Evolutionary conservation across 805 yeast genomes (phyloP).

Genomic region (Saccharomycopsis capsularis): DNA sequence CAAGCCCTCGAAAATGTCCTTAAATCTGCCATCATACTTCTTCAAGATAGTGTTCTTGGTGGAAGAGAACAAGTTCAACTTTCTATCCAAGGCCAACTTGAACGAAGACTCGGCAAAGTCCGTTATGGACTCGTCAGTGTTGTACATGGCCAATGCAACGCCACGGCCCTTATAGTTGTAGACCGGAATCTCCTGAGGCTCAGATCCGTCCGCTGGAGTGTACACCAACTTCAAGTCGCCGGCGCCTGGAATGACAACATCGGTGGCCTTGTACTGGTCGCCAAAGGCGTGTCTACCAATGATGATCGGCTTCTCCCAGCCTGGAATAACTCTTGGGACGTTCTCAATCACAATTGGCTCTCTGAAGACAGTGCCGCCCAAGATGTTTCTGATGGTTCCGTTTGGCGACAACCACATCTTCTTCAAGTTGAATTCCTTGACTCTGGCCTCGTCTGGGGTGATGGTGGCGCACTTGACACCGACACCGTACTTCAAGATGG

Average conservation of each 20-base stretch:
- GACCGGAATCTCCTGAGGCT: constrained; percentile 50
- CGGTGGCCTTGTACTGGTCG: constrained; percentile 94
- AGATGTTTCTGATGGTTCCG: constrained; percentile 91
- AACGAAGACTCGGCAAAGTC: constrained; percentile 94
- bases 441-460: constrained; percentile 97
- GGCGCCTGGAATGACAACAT: constrained; percentile 67
- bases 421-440: constrained; percentile 80
- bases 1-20: constrained; percentile 81
- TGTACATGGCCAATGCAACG: constrained; percentile 90
- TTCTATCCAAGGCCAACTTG: constrained; percentile 73
- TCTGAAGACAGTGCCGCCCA: constrained; percentile 95
- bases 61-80: constrained; percentile 74
- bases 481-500: constrained; percentile 81
- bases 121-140: constrained; percentile 82
- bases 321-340: constrained; percentile 82
- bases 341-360: constrained; percentile 90
- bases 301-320: constrained; percentile 92
- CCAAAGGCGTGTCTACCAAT: constrained; percentile 98
- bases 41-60: constrained; percentile 94
- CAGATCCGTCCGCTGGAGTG: constrained; percentile 60
- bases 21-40: constrained; percentile 90
- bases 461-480: constrained; percentile 98
- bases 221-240: constrained; percentile 75
- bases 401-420: constrained; percentile 98
- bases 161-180: constrained; percentile 60